A percentile compares a stretch with the other conserved stretches of the same genome.
phyloP scores from a whole-genome alignment of 331 rosid genomes.

The Malus hybrid region DNA sequence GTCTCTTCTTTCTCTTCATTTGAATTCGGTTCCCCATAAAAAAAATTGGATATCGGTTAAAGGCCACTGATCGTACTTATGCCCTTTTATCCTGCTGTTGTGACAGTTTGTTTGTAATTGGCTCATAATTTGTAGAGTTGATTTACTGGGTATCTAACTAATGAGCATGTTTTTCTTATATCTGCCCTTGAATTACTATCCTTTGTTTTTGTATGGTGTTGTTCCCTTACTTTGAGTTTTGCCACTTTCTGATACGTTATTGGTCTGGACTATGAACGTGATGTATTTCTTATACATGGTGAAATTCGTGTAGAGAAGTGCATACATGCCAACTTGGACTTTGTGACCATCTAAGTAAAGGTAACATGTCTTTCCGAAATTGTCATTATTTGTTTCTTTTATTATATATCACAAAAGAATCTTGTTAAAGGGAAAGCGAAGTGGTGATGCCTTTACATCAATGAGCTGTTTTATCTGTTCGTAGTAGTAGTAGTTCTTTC shows the following conservation, averaged over 20 bases:
- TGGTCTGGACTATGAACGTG: slow-evolving; percentile 6
- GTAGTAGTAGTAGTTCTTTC: not conserved
- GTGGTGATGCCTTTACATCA: not conserved
- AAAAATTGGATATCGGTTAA: not conserved
- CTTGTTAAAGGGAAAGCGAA: not conserved
- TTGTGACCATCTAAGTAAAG: slow-evolving; percentile 39
- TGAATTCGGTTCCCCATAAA: not conserved
- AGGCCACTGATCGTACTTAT: not conserved
- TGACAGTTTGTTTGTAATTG: not conserved
- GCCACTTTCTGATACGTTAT: not conserved
- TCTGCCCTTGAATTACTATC: not conserved
- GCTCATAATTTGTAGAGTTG: not conserved
- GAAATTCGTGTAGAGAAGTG: slow-evolving; percentile 49
- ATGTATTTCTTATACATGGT: slow-evolving; percentile 14
- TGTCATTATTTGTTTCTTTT: not conserved
- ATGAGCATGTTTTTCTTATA: too few species aligned
- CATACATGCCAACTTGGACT: slow-evolving; percentile 54
- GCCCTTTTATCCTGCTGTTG: not conserved
- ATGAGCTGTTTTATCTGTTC: not conserved
- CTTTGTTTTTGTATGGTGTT: not conserved
- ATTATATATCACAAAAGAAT: not conserved
- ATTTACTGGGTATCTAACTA: not conserved
- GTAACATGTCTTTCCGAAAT: slow-evolving; percentile 23
- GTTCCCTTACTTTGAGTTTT: not conserved
- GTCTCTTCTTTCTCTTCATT: not conserved